Percentiles rank a stretch among this genome's conserved stretches.
Conservation (phyloP, 2,329 filamentous ascomycete species). For the Colletotrichum graminicola region DNA sequence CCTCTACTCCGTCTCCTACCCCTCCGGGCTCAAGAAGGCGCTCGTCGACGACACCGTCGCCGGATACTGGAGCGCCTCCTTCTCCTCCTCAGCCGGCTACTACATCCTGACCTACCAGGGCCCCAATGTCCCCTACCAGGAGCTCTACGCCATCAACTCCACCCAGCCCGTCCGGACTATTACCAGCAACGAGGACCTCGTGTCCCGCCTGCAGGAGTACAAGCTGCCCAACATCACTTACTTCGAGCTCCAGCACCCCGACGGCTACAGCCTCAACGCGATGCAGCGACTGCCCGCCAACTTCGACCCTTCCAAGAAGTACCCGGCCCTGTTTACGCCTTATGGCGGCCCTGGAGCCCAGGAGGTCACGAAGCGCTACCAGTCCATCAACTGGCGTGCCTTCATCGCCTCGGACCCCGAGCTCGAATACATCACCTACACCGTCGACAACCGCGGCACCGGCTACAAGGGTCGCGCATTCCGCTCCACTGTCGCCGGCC, state of each 20-base stretch:
- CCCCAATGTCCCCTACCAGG: conserved; percentile 77
- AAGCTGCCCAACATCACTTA: conserved; percentile 74
- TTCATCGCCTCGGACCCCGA: conserved; percentile 77
- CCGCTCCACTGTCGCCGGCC: conserved; percentile 67
- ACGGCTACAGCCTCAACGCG: conserved; percentile 72
- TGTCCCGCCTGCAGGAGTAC: conserved; percentile 68
- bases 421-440: conserved; percentile 75
- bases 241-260: conserved; percentile 71
- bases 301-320: conserved; percentile 72
- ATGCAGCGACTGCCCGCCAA: conserved; percentile 74
- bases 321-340: conserved; percentile 75
- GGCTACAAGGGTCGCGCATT: conserved; percentile 74
- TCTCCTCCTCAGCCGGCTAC: conserved; percentile 72
- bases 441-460: conserved; percentile 76
- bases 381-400: conserved; percentile 67
- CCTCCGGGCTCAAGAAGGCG: conserved; percentile 64
- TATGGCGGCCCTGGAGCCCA: conserved; percentile 77
- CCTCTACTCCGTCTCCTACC: conserved; percentile 74
- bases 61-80: conserved; percentile 73
- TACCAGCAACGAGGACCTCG: conserved; percentile 69
- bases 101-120: conserved; percentile 75
- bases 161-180: conserved; percentile 68
- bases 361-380: conserved; percentile 69
- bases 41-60: conserved; percentile 72
- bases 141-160: conserved; percentile 70